Percentiles rank a stretch among this genome's conserved stretches.
These are phyloP conservation scores for Wallacemonas sp. DNA, from an alignment of 208 protist genomes.

Conservation along the genomic window DNA sequence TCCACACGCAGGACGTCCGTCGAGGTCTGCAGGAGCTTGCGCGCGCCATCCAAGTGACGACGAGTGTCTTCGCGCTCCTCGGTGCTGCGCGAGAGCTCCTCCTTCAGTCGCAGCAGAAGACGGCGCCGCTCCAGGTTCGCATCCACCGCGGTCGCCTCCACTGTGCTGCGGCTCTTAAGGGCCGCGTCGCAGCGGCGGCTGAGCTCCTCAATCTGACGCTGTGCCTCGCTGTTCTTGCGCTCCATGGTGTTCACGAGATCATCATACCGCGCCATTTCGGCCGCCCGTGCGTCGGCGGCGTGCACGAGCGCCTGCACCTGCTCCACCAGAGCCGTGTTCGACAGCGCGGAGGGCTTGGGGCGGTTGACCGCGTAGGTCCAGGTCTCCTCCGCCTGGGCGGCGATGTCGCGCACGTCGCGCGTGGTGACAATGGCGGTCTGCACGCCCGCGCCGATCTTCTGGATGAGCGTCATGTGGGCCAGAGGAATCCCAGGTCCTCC, in stretches of 20 bases:
- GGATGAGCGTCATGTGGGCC: constrained; percentile 74
- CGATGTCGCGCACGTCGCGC: constrained; percentile 52
- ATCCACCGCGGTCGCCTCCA: constrained; percentile 29
- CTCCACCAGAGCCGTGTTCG: constrained; percentile 56
- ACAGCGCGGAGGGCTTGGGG: constrained; percentile 62
- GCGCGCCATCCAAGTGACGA: constrained; percentile 64
- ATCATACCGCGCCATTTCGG: constrained; percentile 51
- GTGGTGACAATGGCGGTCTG: constrained; percentile 40
- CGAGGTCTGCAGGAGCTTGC: constrained; percentile 52
- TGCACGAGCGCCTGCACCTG: constrained; percentile 60
- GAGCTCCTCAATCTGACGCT: constrained; percentile 67
- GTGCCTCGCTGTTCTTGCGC: constrained; percentile 53
- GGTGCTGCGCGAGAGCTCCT: constrained; percentile 35
- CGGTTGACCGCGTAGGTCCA: constrained; percentile 40
- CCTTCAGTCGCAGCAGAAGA: constrained; percentile 51
- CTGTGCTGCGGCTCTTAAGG: constrained; percentile 11
- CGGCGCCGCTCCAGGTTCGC: constrained; percentile 57
- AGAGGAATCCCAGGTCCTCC: constrained; percentile 42
- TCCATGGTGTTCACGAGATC: constrained; percentile 58
- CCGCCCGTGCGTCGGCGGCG: constrained; percentile 48
- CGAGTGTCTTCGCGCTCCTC: constrained; percentile 69
- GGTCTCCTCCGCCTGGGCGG: constrained; percentile 36
- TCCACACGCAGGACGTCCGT: constrained; percentile 67
- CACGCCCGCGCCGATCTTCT: constrained; percentile 60
- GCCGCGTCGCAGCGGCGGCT: constrained; percentile 53